Evolutionary conservation across 352 stramenopile species (phyloP).

Genomic region (Phytophthora uliginosa): DNA sequence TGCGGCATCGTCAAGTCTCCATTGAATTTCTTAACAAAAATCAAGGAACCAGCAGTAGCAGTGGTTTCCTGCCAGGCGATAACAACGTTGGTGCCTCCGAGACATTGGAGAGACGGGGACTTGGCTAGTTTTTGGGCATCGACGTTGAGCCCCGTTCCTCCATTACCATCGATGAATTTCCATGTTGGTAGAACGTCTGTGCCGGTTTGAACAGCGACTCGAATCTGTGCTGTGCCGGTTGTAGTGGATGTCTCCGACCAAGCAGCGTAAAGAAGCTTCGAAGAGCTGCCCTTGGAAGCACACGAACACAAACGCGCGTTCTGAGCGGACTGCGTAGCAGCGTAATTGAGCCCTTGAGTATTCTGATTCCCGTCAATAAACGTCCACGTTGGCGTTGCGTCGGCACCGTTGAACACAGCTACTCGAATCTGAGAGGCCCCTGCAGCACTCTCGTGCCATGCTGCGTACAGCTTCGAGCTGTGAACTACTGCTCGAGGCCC

Average conservation of each 20-base stretch:
- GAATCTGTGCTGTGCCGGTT: constrained; percentile 50
- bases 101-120: constrained; percentile 52
- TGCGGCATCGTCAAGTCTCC: constrained; percentile 40
- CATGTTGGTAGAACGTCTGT: constrained; percentile 50
- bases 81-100: constrained; percentile 41
- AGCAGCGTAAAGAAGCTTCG: constrained; percentile 47
- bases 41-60: constrained; percentile 8
- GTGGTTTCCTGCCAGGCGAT: constrained; percentile 66
- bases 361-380: constrained; percentile 70
- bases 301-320: constrained; percentile 58
- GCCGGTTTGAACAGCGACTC: constrained; percentile 57
- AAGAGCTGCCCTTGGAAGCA: constrained; percentile 19
- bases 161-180: constrained; percentile 65
- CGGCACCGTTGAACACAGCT: constrained; percentile 58
- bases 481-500: constrained; percentile 42
- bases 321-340: constrained; percentile 32
- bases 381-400: constrained; percentile 49
- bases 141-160: constrained; percentile 51
- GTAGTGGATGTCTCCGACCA: constrained; percentile 63
- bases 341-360: constrained; percentile 55
- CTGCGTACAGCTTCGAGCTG: constrained; percentile 58
- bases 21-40: constrained; percentile 60
- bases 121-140: constrained; percentile 37
- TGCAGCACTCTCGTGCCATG: constrained; percentile 60
- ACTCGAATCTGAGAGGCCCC: constrained; percentile 59